A percentile compares a stretch with the other conserved stretches of the same genome.
These are phyloP conservation scores for Scytalidium lignicola DNA, from an alignment of 2,329 filamentous ascomycete genomes.

Conservation along the genomic window DNA sequence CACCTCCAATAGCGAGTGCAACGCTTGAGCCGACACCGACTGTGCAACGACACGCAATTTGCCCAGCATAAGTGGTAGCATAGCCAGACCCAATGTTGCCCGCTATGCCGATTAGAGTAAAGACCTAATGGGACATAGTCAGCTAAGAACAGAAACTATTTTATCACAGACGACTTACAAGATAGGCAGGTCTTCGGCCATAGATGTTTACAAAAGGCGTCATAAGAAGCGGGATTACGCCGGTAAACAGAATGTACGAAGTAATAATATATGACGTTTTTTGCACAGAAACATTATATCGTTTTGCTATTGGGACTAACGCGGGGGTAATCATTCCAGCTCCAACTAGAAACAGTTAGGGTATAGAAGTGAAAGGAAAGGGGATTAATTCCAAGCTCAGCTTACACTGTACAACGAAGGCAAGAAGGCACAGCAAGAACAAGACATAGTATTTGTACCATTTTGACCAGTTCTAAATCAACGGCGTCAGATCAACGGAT, in stretches of 20 bases:
- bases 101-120: background rate
- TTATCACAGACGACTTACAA: background rate
- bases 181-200: background rate
- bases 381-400: background rate
- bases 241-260: background rate
- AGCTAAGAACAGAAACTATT: background rate
- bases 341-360: background rate
- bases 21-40: background rate
- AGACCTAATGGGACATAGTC: background rate
- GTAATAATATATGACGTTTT: background rate
- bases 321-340: background rate
- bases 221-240: background rate
- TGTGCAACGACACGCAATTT: background rate
- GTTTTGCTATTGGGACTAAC: background rate
- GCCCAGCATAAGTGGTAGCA: background rate
- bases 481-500: background rate
- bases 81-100: background rate
- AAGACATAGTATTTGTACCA: background rate
- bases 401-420: background rate
- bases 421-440: background rate
- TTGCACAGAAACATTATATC: background rate
- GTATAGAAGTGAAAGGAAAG: background rate
- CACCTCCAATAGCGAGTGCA: background rate
- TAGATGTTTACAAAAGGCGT: conserved; percentile 1
- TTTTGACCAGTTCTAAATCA: background rate